A percentile compares a stretch with the other conserved stretches of the same genome.
phyloP scores from a whole-genome alignment of 2,329 filamentous ascomycete species.

The Aspergillus tubingensis region DNA sequence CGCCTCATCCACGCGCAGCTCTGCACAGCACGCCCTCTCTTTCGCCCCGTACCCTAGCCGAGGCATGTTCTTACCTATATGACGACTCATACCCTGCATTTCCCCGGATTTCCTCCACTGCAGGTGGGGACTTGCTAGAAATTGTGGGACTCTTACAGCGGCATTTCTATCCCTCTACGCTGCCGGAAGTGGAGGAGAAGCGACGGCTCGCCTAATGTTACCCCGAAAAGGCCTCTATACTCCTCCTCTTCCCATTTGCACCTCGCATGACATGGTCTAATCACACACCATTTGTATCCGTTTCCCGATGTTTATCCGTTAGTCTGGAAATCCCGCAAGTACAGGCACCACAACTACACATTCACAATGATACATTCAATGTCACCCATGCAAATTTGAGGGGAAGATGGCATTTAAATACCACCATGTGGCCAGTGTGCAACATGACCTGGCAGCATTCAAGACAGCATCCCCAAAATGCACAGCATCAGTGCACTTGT shows the following conservation, averaged over 20 bases:
- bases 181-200: neutral
- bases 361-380: neutral
- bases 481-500: neutral
- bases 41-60: neutral
- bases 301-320: conserved; percentile 1
- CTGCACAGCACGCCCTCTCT: neutral
- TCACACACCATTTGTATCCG: neutral
- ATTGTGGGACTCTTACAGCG: neutral
- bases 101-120: neutral
- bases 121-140: neutral
- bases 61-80: neutral
- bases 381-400: neutral
- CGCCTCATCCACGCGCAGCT: neutral
- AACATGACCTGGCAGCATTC: neutral
- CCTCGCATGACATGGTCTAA: neutral
- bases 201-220: neutral
- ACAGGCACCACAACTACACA: neutral
- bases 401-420: neutral
- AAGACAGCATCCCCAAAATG: conserved; percentile 5
- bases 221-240: neutral
- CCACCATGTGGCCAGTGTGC: neutral
- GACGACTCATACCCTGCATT: neutral
- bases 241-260: neutral
- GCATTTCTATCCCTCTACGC: neutral
- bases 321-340: neutral